phyloP scores from a whole-genome alignment of 768 basidiomycete genomes.

The Hebeloma cylindrosporum region DNA sequence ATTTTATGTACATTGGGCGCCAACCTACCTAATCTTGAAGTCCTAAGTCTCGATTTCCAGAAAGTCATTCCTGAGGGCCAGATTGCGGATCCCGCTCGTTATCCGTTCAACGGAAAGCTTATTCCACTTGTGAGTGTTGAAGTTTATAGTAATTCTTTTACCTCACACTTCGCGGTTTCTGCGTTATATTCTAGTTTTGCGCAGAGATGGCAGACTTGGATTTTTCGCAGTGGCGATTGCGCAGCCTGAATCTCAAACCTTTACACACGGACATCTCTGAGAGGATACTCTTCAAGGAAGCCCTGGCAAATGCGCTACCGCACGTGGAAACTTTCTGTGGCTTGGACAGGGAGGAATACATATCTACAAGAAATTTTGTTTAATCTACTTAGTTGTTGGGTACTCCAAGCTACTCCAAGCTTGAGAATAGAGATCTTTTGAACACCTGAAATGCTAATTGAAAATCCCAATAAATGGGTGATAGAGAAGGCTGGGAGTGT shows the following conservation, averaged over 20 bases:
- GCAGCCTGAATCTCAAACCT: conserved; percentile 5
- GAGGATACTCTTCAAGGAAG: conserved; percentile 5
- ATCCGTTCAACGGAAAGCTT: not conserved
- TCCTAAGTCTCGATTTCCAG: conserved; percentile 10
- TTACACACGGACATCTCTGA: not conserved
- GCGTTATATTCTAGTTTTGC: conserved; percentile 4
- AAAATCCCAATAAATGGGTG: too few relatives aligned
- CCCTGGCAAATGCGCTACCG: conserved; percentile 12
- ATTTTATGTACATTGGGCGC: conserved; percentile 3
- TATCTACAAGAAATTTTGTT: conserved; percentile 1
- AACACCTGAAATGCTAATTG: too few relatives aligned
- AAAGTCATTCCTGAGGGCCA: conserved; percentile 1
- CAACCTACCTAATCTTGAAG: conserved; percentile 9
- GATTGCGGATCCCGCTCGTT: not conserved
- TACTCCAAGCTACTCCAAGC: too few relatives aligned
- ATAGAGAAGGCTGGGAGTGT: too few relatives aligned
- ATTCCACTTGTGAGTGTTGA: conserved; percentile 4
- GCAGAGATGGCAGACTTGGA: conserved; percentile 2
- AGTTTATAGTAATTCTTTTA: not conserved
- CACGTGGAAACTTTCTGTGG: conserved; percentile 12
- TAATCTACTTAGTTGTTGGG: too few relatives aligned
- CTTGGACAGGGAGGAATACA: conserved; percentile 5
- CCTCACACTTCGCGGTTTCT: not conserved
- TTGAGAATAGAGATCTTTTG: too few relatives aligned
- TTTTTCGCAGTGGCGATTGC: conserved; percentile 11